A percentile compares a stretch with the other conserved stretches of the same genome.
These are phyloP conservation scores for Starmerella vitae DNA, from an alignment of 805 yeast genomes.

Conservation along the genomic window DNA sequence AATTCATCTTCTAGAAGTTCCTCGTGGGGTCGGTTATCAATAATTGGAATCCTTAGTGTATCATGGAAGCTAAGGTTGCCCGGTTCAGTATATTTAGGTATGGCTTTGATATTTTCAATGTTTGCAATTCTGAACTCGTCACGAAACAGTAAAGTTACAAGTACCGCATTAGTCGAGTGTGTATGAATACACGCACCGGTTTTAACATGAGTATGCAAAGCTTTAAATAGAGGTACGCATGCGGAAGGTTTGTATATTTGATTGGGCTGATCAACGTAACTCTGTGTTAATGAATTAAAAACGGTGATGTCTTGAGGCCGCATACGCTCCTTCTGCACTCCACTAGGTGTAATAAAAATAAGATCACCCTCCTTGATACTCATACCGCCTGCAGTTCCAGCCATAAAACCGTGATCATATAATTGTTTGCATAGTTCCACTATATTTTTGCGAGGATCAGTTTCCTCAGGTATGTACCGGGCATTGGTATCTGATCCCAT, in stretches of 20 bases:
- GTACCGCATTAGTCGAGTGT: conserved; percentile 79
- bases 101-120: conserved; percentile 86
- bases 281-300: conserved; percentile 40
- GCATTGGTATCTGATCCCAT: conserved; percentile 24
- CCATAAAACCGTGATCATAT: conserved; percentile 76
- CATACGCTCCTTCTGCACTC: conserved; percentile 86
- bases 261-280: conserved; percentile 46
- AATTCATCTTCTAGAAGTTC: conserved; percentile 58
- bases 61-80: conserved; percentile 64
- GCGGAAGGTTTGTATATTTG: conserved; percentile 69
- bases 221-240: conserved; percentile 77
- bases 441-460: conserved; percentile 72
- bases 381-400: conserved; percentile 95
- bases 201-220: conserved; percentile 49
- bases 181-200: conserved; percentile 94
- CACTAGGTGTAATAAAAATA: conserved; percentile 83
- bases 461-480: conserved; percentile 30
- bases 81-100: conserved; percentile 53
- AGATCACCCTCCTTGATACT: conserved; percentile 47
- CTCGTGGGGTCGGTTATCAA: conserved; percentile 81
- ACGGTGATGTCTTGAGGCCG: conserved; percentile 71
- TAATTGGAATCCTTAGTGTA: conserved; percentile 71
- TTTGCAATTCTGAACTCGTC: conserved; percentile 49
- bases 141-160: conserved; percentile 52
- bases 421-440: conserved; percentile 68